Conservation (phyloP, 805 yeast genomes). For the Candida ipomoeae region DNA sequence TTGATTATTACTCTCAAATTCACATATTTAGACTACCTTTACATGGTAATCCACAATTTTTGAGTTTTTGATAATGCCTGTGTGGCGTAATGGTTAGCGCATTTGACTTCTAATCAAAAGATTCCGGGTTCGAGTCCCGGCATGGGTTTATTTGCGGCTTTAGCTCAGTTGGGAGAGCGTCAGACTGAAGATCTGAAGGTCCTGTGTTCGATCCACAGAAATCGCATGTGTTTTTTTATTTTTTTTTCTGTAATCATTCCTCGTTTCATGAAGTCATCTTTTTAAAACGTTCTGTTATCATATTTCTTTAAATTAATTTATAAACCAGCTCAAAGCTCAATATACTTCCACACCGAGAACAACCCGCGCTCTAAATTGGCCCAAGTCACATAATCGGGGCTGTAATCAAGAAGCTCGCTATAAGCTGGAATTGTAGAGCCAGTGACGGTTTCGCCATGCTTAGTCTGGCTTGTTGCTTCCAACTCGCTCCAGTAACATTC, state of each 20-base stretch:
- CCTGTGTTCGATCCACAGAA: conserved; percentile 18
- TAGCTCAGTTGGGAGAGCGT: conserved; percentile 30
- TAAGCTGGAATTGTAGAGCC: conserved; percentile 53
- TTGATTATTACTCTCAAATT: too few relatives aligned
- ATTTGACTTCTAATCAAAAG: conserved; percentile 20
- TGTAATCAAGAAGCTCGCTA: conserved; percentile 62
- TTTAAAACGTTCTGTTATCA: background rate
- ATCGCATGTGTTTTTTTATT: conserved; percentile 9
- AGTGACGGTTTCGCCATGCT: conserved; percentile 32
- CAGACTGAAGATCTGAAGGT: conserved; percentile 27
- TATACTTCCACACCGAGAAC: conserved; percentile 51
- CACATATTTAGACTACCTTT: too few relatives aligned
- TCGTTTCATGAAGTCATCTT: background rate
- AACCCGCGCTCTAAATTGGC: conserved; percentile 67
- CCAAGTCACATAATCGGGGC: conserved; percentile 62
- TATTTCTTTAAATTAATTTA: background rate
- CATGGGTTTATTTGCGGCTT: conserved; percentile 19
- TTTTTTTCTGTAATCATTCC: background rate
- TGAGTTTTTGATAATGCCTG: conserved; percentile 5
- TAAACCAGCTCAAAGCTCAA: conserved; percentile 30
- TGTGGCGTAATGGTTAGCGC: conserved; percentile 22
- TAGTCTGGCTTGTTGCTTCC: conserved; percentile 4
- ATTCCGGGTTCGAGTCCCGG: conserved; percentile 22
- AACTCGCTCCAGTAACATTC: conserved; percentile 80
- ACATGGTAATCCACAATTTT: accelerated